A percentile compares a stretch with the other conserved stretches of the same genome.
These are phyloP conservation scores for Candida schatavii DNA, from an alignment of 805 yeast species.

Conservation along the genomic window DNA sequence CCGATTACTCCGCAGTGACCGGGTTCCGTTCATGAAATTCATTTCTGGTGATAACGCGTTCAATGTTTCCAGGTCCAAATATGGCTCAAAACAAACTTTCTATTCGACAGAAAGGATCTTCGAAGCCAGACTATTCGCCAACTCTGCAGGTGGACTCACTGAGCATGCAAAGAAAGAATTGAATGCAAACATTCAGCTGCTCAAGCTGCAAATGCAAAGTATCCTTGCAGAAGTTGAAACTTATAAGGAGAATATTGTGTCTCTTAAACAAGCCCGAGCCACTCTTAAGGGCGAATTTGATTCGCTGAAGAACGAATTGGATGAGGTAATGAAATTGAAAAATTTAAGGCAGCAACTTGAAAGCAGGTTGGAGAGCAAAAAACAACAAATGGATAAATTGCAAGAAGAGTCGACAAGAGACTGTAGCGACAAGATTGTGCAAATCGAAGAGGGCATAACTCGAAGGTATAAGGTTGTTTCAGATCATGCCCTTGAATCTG, in stretches of 20 bases:
- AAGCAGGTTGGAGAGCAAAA: constrained; percentile 21
- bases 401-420: constrained; percentile 41
- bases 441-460: constrained; percentile 25
- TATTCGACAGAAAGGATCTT: constrained; percentile 36
- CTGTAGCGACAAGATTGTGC: constrained; percentile 36
- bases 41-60: constrained; percentile 57
- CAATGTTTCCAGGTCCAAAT: constrained; percentile 53
- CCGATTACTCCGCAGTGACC: constrained; percentile 30
- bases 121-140: constrained; percentile 28
- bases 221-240: constrained; percentile 20
- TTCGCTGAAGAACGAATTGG: constrained; percentile 13
- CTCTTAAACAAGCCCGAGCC: constrained; percentile 1
- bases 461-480: constrained; percentile 16
- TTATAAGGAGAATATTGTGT: constrained; percentile 21
- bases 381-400: constrained; percentile 28
- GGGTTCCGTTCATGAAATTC: constrained; percentile 51
- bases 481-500: constrained; percentile 18
- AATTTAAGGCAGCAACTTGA: constrained; percentile 15
- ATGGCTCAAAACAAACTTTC: constrained; percentile 58
- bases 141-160: constrained; percentile 26
- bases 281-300: constrained; percentile 5
- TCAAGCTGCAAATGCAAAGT: constrained; percentile 4
- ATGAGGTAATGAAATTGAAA: constrained; percentile 15
- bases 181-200: not conserved
- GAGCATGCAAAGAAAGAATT: constrained; percentile 18